Base-by-base conservation (phyloP, 2,329 filamentous ascomycete species). In the Botrytis tulipae region DNA sequence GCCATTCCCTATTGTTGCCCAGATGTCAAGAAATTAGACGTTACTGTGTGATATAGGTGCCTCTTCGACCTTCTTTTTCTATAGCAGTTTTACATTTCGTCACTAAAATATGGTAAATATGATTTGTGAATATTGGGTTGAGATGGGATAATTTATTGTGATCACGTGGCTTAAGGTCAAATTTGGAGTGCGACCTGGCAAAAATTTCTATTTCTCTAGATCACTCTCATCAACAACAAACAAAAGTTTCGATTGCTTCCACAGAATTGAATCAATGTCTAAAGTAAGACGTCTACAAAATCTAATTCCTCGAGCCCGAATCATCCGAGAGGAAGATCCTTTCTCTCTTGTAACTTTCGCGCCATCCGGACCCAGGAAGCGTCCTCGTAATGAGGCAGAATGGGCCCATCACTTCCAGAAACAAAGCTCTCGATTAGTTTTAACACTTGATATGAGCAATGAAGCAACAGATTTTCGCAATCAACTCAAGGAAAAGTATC, bases 381-480 rank as follows among this genome's bases (percentile, higher is more conserved):
- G 7, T 14, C 65, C 66, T 68, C 66, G 66, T 25, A 42, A 3
- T 42, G 5, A 42, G 35, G 65, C 48, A 42, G 35, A 2, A 32
- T 68, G 65, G 65, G 46, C 35, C 37, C 35, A 42, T 54, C 35
- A 68, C 48, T 42, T 37, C 48, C 16, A 29, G 8, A 40, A 8
- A 32, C 29, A 22, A 22, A 32, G 66, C 20, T 42, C 65, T 54
- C 66, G 66, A 57, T 29, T 68, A 37, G 35, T 68, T 20, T 42
- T 68, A 32, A 42, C 66, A 22, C 35, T 68, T 7, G 66, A 68
- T 32, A 9, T 68, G 46, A 32, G 48, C 25, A 22, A 3, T 18
- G 48, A 68, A 57, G 66, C 48, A 29, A 68, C 66, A 9, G 35
- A 32, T 22, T 32, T 42, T 32, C 66, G 66, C 5, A 68, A 68